Percentiles rank a stretch among this genome's conserved stretches.
These are phyloP conservation scores for Neurospora tetraspora DNA, from an alignment of 495 filamentous ascomycete genomes.

Conservation along the genomic window DNA sequence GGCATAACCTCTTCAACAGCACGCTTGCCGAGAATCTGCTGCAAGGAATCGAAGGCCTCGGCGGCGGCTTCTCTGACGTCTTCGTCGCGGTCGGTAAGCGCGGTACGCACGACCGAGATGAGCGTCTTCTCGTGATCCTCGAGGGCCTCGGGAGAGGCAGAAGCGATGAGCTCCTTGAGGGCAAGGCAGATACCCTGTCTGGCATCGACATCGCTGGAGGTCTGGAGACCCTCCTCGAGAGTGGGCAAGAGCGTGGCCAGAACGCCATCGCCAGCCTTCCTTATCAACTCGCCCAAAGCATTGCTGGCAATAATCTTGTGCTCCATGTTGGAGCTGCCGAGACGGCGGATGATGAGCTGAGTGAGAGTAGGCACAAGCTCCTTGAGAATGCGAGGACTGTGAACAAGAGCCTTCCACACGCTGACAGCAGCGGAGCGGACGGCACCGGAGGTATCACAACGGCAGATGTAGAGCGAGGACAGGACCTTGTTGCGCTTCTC, in stretches of 20 bases:
- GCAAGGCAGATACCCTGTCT: conserved; percentile 98
- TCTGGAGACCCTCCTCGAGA: conserved; percentile 84
- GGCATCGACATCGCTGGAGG: conserved; percentile 80
- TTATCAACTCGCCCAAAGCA: conserved; percentile 88
- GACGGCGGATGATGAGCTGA: conserved; percentile 84
- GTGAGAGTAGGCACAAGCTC: conserved; percentile 91
- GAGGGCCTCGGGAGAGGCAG: conserved; percentile 79
- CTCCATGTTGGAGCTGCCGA: conserved; percentile 94
- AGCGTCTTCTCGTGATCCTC: conserved; percentile 93
- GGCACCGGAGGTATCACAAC: conserved; percentile 88
- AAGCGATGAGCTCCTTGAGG: conserved; percentile 81
- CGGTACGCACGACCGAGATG: conserved; percentile 87
- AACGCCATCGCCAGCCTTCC: conserved; percentile 92
- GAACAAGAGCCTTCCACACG: conserved; percentile 95
- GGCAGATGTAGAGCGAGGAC: conserved; percentile 92
- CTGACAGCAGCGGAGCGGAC: conserved; percentile 83
- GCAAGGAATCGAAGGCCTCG: conserved; percentile 90
- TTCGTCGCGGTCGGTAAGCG: conserved; percentile 77
- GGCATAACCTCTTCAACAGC: conserved; percentile 92
- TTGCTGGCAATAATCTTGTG: conserved; percentile 98
- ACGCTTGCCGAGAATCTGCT: conserved; percentile 86
- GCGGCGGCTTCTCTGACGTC: conserved; percentile 93
- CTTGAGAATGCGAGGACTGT: conserved; percentile 84
- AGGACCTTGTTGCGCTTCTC: conserved; percentile 93
- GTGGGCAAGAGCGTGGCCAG: conserved; percentile 80